Evolutionary conservation across 768 basidiomycete species (phyloP).

Genomic region (Calocera cornea): DNA sequence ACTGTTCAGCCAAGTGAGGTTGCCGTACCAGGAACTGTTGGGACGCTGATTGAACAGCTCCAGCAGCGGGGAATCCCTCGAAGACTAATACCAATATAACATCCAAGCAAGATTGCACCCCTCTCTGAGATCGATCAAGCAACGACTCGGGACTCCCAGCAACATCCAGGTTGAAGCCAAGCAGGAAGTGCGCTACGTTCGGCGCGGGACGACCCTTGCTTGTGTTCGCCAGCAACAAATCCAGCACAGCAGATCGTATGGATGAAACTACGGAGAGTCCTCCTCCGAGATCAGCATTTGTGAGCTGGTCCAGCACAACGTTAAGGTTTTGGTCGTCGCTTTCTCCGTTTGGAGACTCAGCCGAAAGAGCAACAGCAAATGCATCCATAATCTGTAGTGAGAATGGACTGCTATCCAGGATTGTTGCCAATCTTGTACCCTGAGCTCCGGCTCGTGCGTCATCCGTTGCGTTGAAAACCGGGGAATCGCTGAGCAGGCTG

Average conservation of each 20-base stretch:
- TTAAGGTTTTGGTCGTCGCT: constrained; percentile 38
- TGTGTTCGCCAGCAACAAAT: constrained; percentile 70
- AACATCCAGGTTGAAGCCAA: constrained; percentile 47
- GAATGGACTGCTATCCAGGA: constrained; percentile 68
- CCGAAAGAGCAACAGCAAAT: constrained; percentile 51
- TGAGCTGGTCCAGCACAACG: neutral
- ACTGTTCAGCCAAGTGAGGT: constrained; percentile 72
- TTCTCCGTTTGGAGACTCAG: constrained; percentile 49
- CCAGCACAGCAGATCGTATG: constrained; percentile 61
- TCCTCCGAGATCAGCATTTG: constrained; percentile 3
- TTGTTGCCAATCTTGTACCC: constrained; percentile 46
- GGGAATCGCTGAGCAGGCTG: constrained; percentile 47
- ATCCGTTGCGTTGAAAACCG: constrained; percentile 35
- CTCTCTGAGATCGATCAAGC: constrained; percentile 9
- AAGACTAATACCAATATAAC: constrained; percentile 67
- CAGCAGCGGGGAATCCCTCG: constrained; percentile 41
- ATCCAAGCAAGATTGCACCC: constrained; percentile 51
- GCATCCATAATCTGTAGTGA: constrained; percentile 76
- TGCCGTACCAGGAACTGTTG: constrained; percentile 25
- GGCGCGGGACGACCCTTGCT: constrained; percentile 48
- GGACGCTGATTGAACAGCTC: neutral
- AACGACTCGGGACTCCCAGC: constrained; percentile 21
- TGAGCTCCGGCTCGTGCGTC: constrained; percentile 23
- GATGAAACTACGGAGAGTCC: constrained; percentile 36
- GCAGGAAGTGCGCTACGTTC: constrained; percentile 75